Percentiles rank a stretch among this genome's conserved stretches.
phyloP scores from a whole-genome alignment of 805 yeast genomes.

The Scheffersomyces stipitis region DNA sequence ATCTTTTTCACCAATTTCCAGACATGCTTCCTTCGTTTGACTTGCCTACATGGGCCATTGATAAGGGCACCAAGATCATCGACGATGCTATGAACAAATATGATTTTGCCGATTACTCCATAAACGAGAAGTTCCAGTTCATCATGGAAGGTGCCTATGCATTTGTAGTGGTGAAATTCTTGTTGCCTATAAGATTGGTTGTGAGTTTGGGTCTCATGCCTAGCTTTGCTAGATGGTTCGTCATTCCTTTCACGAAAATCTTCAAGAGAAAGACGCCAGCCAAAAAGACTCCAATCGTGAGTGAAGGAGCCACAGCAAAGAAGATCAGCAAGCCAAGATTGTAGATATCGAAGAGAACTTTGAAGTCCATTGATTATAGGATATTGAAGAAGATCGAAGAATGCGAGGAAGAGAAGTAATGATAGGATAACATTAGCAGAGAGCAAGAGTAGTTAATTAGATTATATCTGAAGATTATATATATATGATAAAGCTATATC shows the following conservation, averaged over 20 bases:
- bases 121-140: constrained; percentile 53
- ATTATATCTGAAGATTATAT: too few species aligned
- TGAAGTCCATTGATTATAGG: constrained; percentile 7
- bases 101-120: constrained; percentile 30
- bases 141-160: constrained; percentile 75
- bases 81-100: constrained; percentile 48
- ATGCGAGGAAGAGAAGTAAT: too few species aligned
- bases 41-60: constrained; percentile 59
- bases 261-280: constrained; percentile 15
- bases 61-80: constrained; percentile 57
- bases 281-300: not conserved
- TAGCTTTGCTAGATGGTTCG: constrained; percentile 51
- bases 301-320: constrained; percentile 13
- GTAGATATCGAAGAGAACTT: too few species aligned
- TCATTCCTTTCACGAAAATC: constrained; percentile 44
- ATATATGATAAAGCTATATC: too few species aligned
- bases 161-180: constrained; percentile 63
- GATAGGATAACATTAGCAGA: too few species aligned
- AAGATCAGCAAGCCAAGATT: constrained; percentile 37
- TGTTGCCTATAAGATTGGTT: constrained; percentile 54
- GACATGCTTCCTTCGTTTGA: constrained; percentile 50
- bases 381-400: too few species aligned
- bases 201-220: constrained; percentile 56
- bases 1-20: constrained; percentile 53
- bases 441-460: too few species aligned